Conservation (phyloP, 345 rosid genomes). For the Iberis pinnata region DNA sequence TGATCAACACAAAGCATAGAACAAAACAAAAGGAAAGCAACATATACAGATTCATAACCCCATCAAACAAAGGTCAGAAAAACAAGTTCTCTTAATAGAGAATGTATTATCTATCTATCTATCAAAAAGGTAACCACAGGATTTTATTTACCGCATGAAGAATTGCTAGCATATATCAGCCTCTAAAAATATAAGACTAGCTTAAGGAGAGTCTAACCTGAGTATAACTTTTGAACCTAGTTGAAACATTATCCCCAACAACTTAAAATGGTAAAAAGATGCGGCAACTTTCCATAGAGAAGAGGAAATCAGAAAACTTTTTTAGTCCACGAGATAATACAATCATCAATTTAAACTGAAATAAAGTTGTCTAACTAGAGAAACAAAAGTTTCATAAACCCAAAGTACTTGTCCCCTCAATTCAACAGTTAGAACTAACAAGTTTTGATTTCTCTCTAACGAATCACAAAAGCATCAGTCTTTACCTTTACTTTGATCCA, state of each 20-base stretch:
- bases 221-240: neutral
- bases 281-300: neutral
- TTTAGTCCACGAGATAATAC: neutral
- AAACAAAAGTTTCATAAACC: slow-evolving; percentile 3
- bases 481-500: slow-evolving; percentile 69
- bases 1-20: neutral
- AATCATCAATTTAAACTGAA: slow-evolving; percentile 6
- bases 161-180: neutral
- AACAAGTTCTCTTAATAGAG: neutral
- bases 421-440: slow-evolving; percentile 6
- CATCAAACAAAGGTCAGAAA: slow-evolving; percentile 8
- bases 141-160: neutral
- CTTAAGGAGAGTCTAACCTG: neutral
- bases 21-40: neutral
- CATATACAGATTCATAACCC: neutral
- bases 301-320: neutral
- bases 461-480: slow-evolving; percentile 1
- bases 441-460: slow-evolving; percentile 3
- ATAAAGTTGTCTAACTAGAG: neutral
- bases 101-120: neutral
- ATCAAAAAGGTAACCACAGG: neutral
- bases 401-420: neutral
- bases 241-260: neutral
- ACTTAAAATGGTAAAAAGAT: neutral
- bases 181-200: neutral